phyloP scores from a whole-genome alignment of 768 basidiomycete genomes.

The Rhodosporidiobolus odoratus region DNA sequence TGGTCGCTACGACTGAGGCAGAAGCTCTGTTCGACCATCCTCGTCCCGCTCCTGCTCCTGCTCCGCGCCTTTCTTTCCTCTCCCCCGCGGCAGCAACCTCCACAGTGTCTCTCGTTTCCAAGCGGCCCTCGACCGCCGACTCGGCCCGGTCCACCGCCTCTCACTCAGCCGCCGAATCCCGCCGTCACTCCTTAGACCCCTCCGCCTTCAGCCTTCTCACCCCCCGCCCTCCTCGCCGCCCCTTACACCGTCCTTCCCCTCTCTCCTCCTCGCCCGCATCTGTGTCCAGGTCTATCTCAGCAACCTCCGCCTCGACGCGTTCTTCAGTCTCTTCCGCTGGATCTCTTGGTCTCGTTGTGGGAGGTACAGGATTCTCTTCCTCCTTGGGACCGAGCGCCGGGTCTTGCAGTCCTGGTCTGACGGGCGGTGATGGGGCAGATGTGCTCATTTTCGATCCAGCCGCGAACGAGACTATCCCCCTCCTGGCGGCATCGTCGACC shows the following conservation, averaged over 20 bases:
- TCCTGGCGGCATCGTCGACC: not conserved
- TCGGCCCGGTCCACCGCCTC: not conserved
- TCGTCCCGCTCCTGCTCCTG: not conserved
- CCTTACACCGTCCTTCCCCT: not conserved
- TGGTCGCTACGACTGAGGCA: not conserved
- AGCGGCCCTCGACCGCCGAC: too few relatives aligned
- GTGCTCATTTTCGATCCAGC: not conserved
- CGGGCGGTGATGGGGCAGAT: too few relatives aligned
- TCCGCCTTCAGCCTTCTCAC: not conserved
- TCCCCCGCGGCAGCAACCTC: not conserved
- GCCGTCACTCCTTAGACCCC: constrained; percentile 3
- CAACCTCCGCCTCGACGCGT: not conserved
- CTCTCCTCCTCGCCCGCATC: not conserved
- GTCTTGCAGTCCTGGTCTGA: too few relatives aligned
- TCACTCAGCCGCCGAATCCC: not conserved
- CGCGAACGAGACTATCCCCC: not conserved
- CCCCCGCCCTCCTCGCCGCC: too few relatives aligned
- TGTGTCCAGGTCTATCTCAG: too few relatives aligned
- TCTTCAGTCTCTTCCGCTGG: not conserved
- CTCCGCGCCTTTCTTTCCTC: too few relatives aligned
- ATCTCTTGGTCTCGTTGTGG: not conserved
- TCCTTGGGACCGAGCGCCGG: not conserved
- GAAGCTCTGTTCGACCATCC: not conserved
- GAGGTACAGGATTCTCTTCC: not conserved
- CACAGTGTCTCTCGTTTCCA: not conserved